Evolutionary conservation across 495 filamentous ascomycete species (phyloP), one percentile per base, ranked within the genome.

Genomic region (Penicillium canescens): DNA sequence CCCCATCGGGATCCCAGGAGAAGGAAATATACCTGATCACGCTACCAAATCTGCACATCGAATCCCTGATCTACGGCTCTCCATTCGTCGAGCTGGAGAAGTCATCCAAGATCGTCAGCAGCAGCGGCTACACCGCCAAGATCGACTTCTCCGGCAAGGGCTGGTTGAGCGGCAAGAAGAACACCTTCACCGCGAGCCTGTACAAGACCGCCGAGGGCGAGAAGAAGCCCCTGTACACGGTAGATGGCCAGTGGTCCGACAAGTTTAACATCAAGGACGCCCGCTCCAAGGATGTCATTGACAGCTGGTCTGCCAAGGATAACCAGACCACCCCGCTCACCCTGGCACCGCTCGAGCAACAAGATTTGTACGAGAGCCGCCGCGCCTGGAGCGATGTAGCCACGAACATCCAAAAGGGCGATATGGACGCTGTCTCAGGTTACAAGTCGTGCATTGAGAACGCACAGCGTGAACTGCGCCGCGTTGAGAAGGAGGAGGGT

Each of bases 81-180:
- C 92, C 93, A 2, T 96, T 89, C 62, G 87, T 96, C 50, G 95
- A 98, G 67, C 82, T 98, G 12, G 89, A 95, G 52, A 86, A 86
- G 63, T 77, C 77, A 35, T 88, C 87, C 44, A 90, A 86, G 69
- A 98, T 98, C 65, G 81, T 80, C 23, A 92, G 89, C 53, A 92
- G 88, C 20, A 85, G 85, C 3, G 94, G 94, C 55, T 98, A 86
- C 72, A 86, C 90, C n/a, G 82, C 91, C 42, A 94, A 92, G 71
- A 90, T 98, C 59, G 88, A 94, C 67, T 98, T 95, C 73, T 87
- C 81, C 50, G 91, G 91, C 50, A 92, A 90, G 72, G 94, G 94
- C 31, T 98, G 92, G 92, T 52, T 98, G 26, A 88, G 86, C 44
- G 95, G 94, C 26, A 96, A 95, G 80, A 95, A 96, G 75, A 98